Evolutionary conservation across 805 yeast species (phyloP).

Genomic region (Scheffersomyces coipomensis): DNA sequence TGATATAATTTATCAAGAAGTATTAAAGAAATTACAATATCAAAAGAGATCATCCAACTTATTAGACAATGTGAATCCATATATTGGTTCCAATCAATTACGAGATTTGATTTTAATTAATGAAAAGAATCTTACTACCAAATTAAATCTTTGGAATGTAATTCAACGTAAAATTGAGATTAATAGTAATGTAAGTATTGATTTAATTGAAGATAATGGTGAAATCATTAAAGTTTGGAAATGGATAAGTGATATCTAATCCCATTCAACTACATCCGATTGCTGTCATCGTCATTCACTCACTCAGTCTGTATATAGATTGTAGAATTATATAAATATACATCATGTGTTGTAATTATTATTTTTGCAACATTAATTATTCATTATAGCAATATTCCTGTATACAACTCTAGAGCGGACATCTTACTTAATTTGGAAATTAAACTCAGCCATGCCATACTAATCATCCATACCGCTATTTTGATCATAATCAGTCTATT

Average conservation of each 20-base stretch:
- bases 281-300: no score
- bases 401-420: no score
- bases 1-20: conserved; percentile 46
- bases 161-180: conserved; percentile 58
- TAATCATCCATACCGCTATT: no score
- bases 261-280: no score
- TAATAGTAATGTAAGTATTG: conserved; percentile 62
- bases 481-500: no score
- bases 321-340: no score
- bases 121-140: conserved; percentile 36
- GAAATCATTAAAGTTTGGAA: conserved; percentile 88
- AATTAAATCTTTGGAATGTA: conserved; percentile 55
- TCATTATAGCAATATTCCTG: no score
- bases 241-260: conserved; percentile 54
- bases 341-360: no score
- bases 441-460: no score
- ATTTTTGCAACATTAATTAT: no score
- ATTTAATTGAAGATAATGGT: conserved; percentile 74
- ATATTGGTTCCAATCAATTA: conserved; percentile 68
- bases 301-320: no score
- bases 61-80: conserved; percentile 36
- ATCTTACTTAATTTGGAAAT: no score
- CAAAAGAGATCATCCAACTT: conserved; percentile 27
- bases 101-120: conserved; percentile 58
- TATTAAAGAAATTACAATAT: conserved; percentile 48